Evolutionary conservation across 2,329 filamentous ascomycete species (phyloP).

Genomic region (Fusarium sp.): DNA sequence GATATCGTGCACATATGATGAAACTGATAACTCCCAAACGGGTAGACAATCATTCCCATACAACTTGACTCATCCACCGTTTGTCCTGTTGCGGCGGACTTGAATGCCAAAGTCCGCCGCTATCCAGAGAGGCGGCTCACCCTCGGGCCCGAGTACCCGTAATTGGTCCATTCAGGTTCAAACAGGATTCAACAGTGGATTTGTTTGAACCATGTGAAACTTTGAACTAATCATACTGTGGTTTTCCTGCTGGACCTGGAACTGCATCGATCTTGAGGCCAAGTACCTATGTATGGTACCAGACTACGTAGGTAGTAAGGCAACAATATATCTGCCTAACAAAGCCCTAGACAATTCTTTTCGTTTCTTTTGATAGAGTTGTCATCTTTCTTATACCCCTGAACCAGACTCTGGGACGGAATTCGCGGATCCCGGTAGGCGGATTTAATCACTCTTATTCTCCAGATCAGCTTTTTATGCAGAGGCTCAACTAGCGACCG

Average conservation of each 20-base stretch:
- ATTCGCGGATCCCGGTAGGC: conserved; percentile 16
- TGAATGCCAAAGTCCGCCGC: conserved; percentile 33
- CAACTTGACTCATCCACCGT: conserved; percentile 14
- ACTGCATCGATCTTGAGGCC: conserved; percentile 6
- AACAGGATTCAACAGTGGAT: conserved; percentile 19
- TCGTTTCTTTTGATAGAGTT: not conserved
- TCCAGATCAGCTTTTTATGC: conserved; percentile 12
- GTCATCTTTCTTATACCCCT: conserved; percentile 1
- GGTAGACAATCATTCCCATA: not conserved
- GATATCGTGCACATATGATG: not conserved
- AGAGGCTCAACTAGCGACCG: conserved; percentile 10
- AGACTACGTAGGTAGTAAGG: not conserved
- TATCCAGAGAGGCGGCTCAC: conserved; percentile 20
- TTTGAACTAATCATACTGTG: not conserved
- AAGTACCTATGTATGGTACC: not conserved
- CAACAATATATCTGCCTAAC: conserved; percentile 8
- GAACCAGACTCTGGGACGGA: not conserved
- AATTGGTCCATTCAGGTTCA: conserved; percentile 27
- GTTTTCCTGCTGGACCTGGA: not conserved
- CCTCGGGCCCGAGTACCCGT: conserved; percentile 20
- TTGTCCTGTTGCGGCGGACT: conserved; percentile 26
- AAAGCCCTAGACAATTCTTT: not conserved
- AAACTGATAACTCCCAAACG: not conserved
- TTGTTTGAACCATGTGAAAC: conserved; percentile 20
- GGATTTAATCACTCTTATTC: conserved; percentile 11